phyloP scores from a whole-genome alignment of 495 filamentous ascomycete species.

The Glonium stellatum region DNA sequence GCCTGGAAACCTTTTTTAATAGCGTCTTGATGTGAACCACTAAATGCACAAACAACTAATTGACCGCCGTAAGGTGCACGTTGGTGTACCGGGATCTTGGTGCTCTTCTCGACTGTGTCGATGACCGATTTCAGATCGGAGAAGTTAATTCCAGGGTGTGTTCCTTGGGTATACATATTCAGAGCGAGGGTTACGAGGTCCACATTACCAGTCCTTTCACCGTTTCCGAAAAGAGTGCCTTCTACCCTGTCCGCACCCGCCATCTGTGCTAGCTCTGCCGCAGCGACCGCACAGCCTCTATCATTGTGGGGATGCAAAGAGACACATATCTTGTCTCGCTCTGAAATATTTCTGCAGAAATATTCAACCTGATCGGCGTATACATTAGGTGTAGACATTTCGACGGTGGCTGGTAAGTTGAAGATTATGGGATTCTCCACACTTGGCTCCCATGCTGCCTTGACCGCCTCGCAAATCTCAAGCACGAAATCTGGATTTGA shows the following conservation, averaged over 20 bases:
- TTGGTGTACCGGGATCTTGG: constrained; percentile 89
- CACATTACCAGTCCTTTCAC: constrained; percentile 93
- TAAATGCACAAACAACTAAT: constrained; percentile 83
- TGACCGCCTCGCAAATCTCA: constrained; percentile 86
- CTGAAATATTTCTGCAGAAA: constrained; percentile 73
- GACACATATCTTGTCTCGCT: constrained; percentile 73
- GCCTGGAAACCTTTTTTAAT: constrained; percentile 93
- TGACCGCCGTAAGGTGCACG: constrained; percentile 85
- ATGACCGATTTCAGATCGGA: constrained; percentile 84
- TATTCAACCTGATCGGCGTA: constrained; percentile 97
- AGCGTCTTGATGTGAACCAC: constrained; percentile 90
- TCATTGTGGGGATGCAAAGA: constrained; percentile 93
- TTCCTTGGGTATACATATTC: constrained; percentile 94
- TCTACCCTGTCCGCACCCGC: constrained; percentile 94
- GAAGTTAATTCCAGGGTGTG: constrained; percentile 81
- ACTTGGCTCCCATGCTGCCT: constrained; percentile 86
- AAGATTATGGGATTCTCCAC: constrained; percentile 86
- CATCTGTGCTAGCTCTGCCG: constrained; percentile 92
- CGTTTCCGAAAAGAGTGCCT: constrained; percentile 92
- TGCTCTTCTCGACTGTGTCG: constrained; percentile 82
- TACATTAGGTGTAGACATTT: constrained; percentile 91
- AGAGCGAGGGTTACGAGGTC: constrained; percentile 90
- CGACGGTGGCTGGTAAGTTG: constrained; percentile 94
- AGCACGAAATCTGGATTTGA: constrained; percentile 77
- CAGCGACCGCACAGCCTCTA: constrained; percentile 80